Evolutionary conservation across 23 red algal genomes (phyloP).

Genomic region (Cyanidioschyzon merolae): DNA sequence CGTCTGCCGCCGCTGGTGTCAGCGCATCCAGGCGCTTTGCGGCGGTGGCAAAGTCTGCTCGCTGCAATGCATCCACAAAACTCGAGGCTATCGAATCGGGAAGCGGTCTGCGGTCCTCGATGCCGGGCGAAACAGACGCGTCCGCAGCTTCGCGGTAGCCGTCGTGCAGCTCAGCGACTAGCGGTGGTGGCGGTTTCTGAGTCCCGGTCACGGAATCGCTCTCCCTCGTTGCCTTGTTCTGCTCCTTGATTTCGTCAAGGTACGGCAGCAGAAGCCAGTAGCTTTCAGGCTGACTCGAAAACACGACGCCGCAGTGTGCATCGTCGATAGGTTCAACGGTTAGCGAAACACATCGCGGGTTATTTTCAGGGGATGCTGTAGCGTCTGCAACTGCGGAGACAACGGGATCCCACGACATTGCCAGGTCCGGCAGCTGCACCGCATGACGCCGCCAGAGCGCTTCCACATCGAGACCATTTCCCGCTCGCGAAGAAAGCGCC

Average conservation of each 20-base stretch:
- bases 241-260: constrained; percentile 46
- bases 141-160: background rate
- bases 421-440: constrained; percentile 15
- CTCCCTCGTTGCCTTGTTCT: constrained; percentile 50
- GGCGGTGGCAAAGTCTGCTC: constrained; percentile 19
- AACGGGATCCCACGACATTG: background rate
- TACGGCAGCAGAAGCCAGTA: constrained; percentile 54
- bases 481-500: background rate
- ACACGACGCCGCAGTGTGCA: constrained; percentile 26
- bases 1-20: constrained; percentile 41
- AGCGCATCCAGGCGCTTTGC: constrained; percentile 16
- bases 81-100: constrained; percentile 25
- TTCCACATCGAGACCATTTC: background rate
- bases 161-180: background rate
- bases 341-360: background rate
- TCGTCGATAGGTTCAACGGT: constrained; percentile 27
- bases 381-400: background rate
- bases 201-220: too few species aligned
- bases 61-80: constrained; percentile 7
- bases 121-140: background rate
- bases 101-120: constrained; percentile 17
- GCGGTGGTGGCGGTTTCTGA: too few species aligned
- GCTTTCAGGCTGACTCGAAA: constrained; percentile 37
- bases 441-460: constrained; percentile 15
- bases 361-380: background rate